Percentiles rank a stretch among this genome's conserved stretches.
phyloP scores from a whole-genome alignment of 192 early-diverging fungal species.

The Mortierella claussenii region DNA sequence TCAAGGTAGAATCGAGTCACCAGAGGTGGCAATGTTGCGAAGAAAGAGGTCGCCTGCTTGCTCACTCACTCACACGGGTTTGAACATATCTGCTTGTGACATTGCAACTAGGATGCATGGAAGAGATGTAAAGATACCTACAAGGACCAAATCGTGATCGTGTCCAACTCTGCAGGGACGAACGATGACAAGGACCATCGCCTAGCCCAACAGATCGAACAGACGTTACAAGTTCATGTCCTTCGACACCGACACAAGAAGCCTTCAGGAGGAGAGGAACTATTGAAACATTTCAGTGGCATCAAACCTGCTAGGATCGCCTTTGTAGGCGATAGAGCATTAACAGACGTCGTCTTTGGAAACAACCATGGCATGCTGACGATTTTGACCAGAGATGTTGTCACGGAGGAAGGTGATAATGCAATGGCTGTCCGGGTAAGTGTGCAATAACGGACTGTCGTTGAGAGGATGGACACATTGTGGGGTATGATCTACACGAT shows the following conservation, averaged over 20 bases:
- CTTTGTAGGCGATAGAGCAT: conserved; percentile 87
- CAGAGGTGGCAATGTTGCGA: too few species aligned
- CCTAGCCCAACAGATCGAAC: conserved; percentile 50
- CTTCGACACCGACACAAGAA: conserved; percentile 68
- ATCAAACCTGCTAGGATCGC: conserved; percentile 63
- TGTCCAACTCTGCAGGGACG: conserved; percentile 94
- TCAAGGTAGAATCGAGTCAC: conserved; percentile 66
- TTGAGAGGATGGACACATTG: too few species aligned
- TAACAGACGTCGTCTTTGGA: conserved; percentile 90
- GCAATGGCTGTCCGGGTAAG: conserved; percentile 66
- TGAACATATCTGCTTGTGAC: too few species aligned
- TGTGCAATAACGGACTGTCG: background rate
- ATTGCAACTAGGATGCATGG: conserved; percentile 78
- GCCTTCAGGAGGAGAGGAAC: conserved; percentile 75
- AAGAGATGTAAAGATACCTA: conserved; percentile 69
- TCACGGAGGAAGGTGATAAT: conserved; percentile 85
- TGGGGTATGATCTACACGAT: too few species aligned
- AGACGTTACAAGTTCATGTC: conserved; percentile 15
- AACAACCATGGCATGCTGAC: conserved; percentile 79
- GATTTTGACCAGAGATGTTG: conserved; percentile 73
- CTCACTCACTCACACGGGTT: too few species aligned
- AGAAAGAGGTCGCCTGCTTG: too few species aligned
- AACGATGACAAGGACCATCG: conserved; percentile 68
- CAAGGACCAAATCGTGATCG: conserved; percentile 73
- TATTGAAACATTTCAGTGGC: conserved; percentile 61